Percentiles rank a stretch among this genome's conserved stretches.
These are phyloP conservation scores for Umbelopsis ramanniana DNA, from an alignment of 192 early-diverging fungal genomes.

Conservation along the genomic window DNA sequence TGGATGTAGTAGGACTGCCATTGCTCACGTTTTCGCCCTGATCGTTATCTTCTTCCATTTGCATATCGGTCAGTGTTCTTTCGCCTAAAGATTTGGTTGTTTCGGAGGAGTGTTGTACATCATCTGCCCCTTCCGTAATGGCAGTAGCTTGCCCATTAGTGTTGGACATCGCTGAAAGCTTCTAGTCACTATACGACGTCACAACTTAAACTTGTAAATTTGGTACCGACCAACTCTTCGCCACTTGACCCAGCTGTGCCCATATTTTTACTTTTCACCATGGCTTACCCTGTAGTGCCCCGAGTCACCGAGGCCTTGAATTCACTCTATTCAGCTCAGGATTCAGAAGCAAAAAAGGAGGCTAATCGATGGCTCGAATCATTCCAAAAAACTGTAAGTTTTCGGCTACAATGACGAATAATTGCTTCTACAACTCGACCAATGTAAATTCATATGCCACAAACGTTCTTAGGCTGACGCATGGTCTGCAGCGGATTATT, in stretches of 20 bases:
- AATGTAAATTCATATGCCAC: not conserved
- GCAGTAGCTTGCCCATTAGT: slow-evolving; percentile 21
- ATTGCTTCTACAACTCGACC: not conserved
- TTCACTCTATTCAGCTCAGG: slow-evolving; percentile 49
- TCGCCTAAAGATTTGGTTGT: not conserved
- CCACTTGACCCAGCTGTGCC: not conserved
- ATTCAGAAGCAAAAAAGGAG: slow-evolving; percentile 48
- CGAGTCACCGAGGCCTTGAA: slow-evolving; percentile 50
- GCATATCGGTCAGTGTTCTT: not conserved
- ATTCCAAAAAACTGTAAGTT: slow-evolving; percentile 86
- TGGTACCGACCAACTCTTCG: not conserved
- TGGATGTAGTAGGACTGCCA: not conserved
- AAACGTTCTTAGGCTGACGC: slow-evolving; percentile 65
- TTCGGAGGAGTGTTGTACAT: not conserved
- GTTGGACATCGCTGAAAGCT: slow-evolving; percentile 23
- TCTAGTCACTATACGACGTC: slow-evolving; percentile 1
- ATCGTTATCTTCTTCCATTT: slow-evolving; percentile 11
- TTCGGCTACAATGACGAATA: not conserved
- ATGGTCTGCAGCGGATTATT: slow-evolving; percentile 80
- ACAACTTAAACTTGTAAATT: not conserved
- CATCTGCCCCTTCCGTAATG: not conserved
- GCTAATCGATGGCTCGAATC: slow-evolving; percentile 81
- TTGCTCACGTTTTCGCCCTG: not conserved
- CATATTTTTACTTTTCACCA: slow-evolving; percentile 8
- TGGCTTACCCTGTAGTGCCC: slow-evolving; percentile 31